Evolutionary conservation across 1,139 yeast species (phyloP).

Genomic region (Hyphopichia pseudoburtonii): DNA sequence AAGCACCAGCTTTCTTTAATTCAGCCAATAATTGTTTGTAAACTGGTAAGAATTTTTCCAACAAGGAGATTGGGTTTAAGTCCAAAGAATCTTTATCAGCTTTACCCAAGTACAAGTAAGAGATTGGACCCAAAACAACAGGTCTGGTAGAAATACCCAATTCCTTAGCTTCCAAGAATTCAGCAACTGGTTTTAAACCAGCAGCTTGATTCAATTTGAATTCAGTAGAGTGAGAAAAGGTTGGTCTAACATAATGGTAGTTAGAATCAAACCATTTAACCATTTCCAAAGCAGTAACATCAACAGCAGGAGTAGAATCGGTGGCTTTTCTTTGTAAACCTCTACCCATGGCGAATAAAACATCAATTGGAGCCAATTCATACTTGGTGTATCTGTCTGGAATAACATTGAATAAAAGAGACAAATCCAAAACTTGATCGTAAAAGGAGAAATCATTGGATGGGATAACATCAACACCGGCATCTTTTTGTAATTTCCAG

Average conservation of each 20-base stretch:
- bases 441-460: slow-evolving; percentile 98
- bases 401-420: slow-evolving; percentile 88
- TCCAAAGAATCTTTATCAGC: slow-evolving; percentile 97
- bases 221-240: slow-evolving; percentile 91
- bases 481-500: slow-evolving; percentile 97
- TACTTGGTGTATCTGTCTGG: slow-evolving; percentile 96
- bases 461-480: slow-evolving; percentile 96
- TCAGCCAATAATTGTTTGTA: slow-evolving; percentile 85
- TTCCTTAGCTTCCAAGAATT: slow-evolving; percentile 96
- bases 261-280: slow-evolving; percentile 99
- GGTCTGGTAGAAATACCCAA: slow-evolving; percentile 97
- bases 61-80: slow-evolving; percentile 85
- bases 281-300: slow-evolving; percentile 99
- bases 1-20: slow-evolving; percentile 93
- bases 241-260: slow-evolving; percentile 99
- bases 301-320: slow-evolving; percentile 84
- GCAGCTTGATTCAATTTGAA: slow-evolving; percentile 78
- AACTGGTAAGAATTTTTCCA: slow-evolving; percentile 87
- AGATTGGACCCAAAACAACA: slow-evolving; percentile 92
- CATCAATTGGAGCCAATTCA: slow-evolving; percentile 86
- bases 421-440: slow-evolving; percentile 94
- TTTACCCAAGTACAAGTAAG: slow-evolving; percentile 94
- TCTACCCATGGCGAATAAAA: slow-evolving; percentile 99
- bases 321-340: slow-evolving; percentile 98
- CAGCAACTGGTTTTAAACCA: slow-evolving; percentile 95